Percentiles rank a stretch among this genome's conserved stretches.
phyloP scores from a whole-genome alignment of 2,329 filamentous ascomycete species.

The Xylariaceae sp. region DNA sequence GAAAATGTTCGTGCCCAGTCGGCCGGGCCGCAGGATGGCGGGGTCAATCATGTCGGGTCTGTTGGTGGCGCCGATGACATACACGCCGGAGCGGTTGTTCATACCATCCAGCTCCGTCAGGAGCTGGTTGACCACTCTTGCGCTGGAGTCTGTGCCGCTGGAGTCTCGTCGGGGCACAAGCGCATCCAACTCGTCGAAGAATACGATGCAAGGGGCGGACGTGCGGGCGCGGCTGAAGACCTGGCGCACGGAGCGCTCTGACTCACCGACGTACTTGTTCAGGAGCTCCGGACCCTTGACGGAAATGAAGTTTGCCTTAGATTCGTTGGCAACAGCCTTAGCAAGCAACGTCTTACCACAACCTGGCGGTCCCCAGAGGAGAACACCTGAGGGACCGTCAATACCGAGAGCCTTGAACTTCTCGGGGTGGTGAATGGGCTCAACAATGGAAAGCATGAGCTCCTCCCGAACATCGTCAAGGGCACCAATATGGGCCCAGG shows the following conservation, averaged over 20 bases:
- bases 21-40: conserved; percentile 87
- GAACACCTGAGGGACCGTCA: conserved; percentile 73
- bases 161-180: conserved; percentile 80
- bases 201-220: conserved; percentile 86
- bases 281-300: conserved; percentile 94
- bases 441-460: conserved; percentile 79
- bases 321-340: conserved; percentile 93
- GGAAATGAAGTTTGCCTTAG: conserved; percentile 94
- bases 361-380: conserved; percentile 94
- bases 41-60: conserved; percentile 94
- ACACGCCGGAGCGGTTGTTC: conserved; percentile 74
- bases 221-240: conserved; percentile 84
- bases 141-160: conserved; percentile 71
- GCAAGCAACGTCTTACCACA: conserved; percentile 96
- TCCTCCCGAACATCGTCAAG: conserved; percentile 73
- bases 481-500: conserved; percentile 88
- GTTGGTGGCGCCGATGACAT: conserved; percentile 92
- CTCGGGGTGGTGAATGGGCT: conserved; percentile 78
- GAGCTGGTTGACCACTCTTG: conserved; percentile 88
- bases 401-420: conserved; percentile 74
- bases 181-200: conserved; percentile 97
- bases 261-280: conserved; percentile 97
- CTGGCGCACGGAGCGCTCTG: conserved; percentile 85
- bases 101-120: conserved; percentile 92
- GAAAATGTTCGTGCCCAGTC: conserved; percentile 82